Percentiles rank a stretch among this genome's conserved stretches.
Evolutionary conservation across 176 grass and related monocot genomes (phyloP).

Genomic region (Echinochloa phyllopogon): DNA sequence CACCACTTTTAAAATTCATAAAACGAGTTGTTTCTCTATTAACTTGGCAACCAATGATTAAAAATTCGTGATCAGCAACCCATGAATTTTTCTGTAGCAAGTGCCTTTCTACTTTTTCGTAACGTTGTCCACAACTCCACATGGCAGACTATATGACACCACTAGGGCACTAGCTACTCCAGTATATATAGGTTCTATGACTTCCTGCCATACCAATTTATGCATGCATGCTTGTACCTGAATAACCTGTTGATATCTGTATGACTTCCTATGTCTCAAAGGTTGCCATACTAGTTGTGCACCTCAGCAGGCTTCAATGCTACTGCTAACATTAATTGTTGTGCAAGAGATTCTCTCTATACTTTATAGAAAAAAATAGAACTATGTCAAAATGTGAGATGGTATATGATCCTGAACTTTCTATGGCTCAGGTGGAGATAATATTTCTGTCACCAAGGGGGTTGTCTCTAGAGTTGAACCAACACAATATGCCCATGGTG

Average conservation of each 20-base stretch:
- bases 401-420: constrained; percentile 18
- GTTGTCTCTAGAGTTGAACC: constrained; percentile 97
- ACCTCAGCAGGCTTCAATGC: background rate
- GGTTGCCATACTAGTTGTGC: background rate
- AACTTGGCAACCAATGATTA: constrained; percentile 14
- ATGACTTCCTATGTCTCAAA: background rate
- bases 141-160: background rate
- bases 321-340: constrained; percentile 18
- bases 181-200: background rate
- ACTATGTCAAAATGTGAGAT: constrained; percentile 1
- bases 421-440: constrained; percentile 77
- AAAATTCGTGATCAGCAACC: background rate
- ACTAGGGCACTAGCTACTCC: background rate
- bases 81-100: background rate
- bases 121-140: background rate
- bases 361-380: constrained; percentile 38
- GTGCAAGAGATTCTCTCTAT: background rate
- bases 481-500: constrained; percentile 95
- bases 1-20: constrained; percentile 3
- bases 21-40: background rate
- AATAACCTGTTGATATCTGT: background rate
- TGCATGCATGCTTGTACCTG: background rate
- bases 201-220: constrained; percentile 1
- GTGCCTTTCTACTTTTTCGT: background rate
- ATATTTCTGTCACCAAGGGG: constrained; percentile 99